These are phyloP conservation scores for Caryopteris hybrid DNA, from an alignment of 305 asterid genomes.

Conservation along the genomic window DNA sequence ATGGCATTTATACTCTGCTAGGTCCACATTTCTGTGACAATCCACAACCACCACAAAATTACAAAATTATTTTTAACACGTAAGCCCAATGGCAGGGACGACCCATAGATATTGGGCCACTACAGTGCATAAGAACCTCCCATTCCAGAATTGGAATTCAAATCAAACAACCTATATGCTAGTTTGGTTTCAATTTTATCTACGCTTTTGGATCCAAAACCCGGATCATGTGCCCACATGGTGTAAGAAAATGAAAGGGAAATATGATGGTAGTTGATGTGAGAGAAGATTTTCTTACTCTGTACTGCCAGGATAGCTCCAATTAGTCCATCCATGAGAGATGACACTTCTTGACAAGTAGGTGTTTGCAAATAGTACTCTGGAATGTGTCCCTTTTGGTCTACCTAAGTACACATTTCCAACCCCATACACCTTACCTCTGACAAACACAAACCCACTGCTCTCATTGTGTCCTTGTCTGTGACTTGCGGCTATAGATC, in stretches of 20 bases:
- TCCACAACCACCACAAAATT: neutral
- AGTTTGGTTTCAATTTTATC: too few relatives aligned
- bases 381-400: constrained; percentile 59
- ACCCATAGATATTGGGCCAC: too few relatives aligned
- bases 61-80: too few relatives aligned
- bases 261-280: too few relatives aligned
- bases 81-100: too few relatives aligned
- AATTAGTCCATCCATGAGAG: constrained; percentile 75
- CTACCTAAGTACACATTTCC: constrained; percentile 73
- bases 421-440: constrained; percentile 64
- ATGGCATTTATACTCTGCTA: constrained; percentile 62
- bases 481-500: constrained; percentile 72
- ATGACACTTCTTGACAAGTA: constrained; percentile 59
- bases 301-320: constrained; percentile 46
- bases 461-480: constrained; percentile 45
- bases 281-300: constrained; percentile 37
- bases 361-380: constrained; percentile 69
- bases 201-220: too few relatives aligned
- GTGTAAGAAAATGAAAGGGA: too few relatives aligned
- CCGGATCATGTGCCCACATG: too few relatives aligned
- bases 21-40: constrained; percentile 52
- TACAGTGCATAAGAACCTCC: too few relatives aligned
- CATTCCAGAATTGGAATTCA: too few relatives aligned
- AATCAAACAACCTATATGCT: too few relatives aligned
- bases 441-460: constrained; percentile 69